Evolutionary conservation across 108 stramenopile species (phyloP).

Genomic region (Cyclotella sp.): DNA sequence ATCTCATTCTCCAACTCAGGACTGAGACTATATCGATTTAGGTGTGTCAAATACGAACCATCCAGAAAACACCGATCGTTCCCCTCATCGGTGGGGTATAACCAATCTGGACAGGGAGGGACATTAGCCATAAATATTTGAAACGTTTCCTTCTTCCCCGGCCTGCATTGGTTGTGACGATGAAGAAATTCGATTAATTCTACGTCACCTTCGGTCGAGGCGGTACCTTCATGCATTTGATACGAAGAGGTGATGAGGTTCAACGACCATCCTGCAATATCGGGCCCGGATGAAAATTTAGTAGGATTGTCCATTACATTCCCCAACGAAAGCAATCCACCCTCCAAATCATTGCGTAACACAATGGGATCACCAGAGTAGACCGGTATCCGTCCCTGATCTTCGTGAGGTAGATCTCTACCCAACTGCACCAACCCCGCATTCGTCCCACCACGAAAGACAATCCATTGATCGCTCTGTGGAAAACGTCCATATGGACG

Average conservation of each 20-base stretch:
- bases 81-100: conserved; percentile 44
- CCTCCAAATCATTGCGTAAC: conserved; percentile 65
- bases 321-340: conserved; percentile 69
- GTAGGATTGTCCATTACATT: conserved; percentile 5
- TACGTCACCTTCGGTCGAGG: conserved; percentile 43
- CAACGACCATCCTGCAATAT: conserved; percentile 37
- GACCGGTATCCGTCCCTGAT: conserved; percentile 45
- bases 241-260: conserved; percentile 47
- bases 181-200: conserved; percentile 61
- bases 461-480: conserved; percentile 43
- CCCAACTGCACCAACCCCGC: conserved; percentile 41
- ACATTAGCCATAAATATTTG: conserved; percentile 52
- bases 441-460: conserved; percentile 41
- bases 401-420: not conserved
- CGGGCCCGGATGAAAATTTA: conserved; percentile 30
- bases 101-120: conserved; percentile 77
- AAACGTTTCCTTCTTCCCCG: conserved; percentile 67
- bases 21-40: conserved; percentile 31
- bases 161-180: conserved; percentile 55
- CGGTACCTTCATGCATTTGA: conserved; percentile 44
- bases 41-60: conserved; percentile 32
- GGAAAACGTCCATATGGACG: conserved; percentile 40
- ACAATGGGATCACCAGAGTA: conserved; percentile 69
- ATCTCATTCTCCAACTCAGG: conserved; percentile 10
- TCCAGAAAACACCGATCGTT: conserved; percentile 57